These are phyloP conservation scores for Claviceps sp. DNA, from an alignment of 2,329 filamentous ascomycete genomes.

Conservation along the genomic window DNA sequence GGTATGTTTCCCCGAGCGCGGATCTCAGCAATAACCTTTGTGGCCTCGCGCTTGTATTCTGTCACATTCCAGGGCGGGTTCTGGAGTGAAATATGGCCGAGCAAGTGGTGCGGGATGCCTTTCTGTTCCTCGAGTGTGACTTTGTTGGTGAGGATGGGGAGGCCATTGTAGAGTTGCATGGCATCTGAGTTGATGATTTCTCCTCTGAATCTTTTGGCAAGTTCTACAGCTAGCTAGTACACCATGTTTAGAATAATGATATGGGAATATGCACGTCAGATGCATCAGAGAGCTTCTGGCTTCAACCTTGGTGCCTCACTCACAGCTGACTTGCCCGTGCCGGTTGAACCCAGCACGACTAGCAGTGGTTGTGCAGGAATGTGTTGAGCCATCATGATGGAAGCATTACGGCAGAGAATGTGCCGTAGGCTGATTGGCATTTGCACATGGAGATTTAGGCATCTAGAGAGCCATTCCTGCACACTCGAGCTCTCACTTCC, in stretches of 20 bases:
- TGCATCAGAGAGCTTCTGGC: background rate
- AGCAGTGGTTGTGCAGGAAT: conserved; percentile 49
- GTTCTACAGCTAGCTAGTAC: conserved; percentile 70
- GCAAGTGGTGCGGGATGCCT: conserved; percentile 74
- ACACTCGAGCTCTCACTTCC: background rate
- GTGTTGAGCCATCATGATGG: conserved; percentile 24
- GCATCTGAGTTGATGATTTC: conserved; percentile 96
- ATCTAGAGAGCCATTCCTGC: background rate
- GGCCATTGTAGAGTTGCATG: conserved; percentile 89
- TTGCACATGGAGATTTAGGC: conserved; percentile 4
- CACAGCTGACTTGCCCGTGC: conserved; percentile 88
- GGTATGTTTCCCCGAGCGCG: conserved; percentile 65
- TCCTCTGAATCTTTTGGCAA: conserved; percentile 72
- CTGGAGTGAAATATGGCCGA: conserved; percentile 63
- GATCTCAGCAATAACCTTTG: conserved; percentile 62
- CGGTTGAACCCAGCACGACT: conserved; percentile 76
- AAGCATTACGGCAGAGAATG: conserved; percentile 20
- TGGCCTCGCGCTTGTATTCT: conserved; percentile 59
- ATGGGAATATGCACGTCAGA: background rate
- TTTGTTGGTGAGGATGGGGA: conserved; percentile 94
- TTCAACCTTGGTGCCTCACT: conserved; percentile 10
- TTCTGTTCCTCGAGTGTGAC: conserved; percentile 61
- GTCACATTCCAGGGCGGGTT: conserved; percentile 76
- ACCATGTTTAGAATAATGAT: background rate
- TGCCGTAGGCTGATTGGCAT: conserved; percentile 16